These are phyloP conservation scores for Bipolaris bicolor DNA, from an alignment of 2,329 filamentous ascomycete species.

Conservation along the genomic window DNA sequence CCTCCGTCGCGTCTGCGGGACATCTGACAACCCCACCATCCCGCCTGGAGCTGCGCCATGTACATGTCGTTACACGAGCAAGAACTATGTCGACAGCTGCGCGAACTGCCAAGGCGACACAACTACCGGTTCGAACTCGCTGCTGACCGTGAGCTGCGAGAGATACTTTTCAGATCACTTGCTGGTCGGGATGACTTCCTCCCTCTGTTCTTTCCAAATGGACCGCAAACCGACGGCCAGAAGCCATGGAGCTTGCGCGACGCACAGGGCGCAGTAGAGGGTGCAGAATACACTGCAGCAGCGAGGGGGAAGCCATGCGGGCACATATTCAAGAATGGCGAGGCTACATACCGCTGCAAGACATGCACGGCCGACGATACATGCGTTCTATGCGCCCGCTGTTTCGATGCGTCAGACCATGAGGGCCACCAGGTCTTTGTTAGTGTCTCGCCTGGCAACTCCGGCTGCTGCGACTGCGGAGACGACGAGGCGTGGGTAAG, in stretches of 20 bases:
- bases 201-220: constrained; percentile 80
- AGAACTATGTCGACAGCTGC: constrained; percentile 82
- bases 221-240: constrained; percentile 62
- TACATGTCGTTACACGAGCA: constrained; percentile 67
- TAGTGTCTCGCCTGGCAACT: constrained; percentile 85
- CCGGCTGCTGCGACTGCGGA: constrained; percentile 96
- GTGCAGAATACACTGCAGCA: constrained; percentile 90
- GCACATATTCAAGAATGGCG: constrained; percentile 94
- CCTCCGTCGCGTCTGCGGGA: not conserved
- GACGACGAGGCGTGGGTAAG: constrained; percentile 92
- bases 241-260: constrained; percentile 77
- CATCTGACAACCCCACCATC: constrained; percentile 20
- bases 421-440: constrained; percentile 91
- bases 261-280: constrained; percentile 90
- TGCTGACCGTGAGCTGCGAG: constrained; percentile 74
- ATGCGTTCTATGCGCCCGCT: constrained; percentile 90
- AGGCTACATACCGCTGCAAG: constrained; percentile 92
- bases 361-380: constrained; percentile 95
- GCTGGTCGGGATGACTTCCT: constrained; percentile 78
- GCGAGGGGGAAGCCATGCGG: constrained; percentile 93
- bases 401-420: constrained; percentile 95
- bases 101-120: constrained; percentile 75
- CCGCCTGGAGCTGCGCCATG: constrained; percentile 39
- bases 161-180: constrained; percentile 85
- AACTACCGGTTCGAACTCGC: constrained; percentile 75